Evolutionary conservation across 768 basidiomycete genomes (phyloP), one percentile per base, ranked within the genome.

Genomic region (Hericium coralloides): DNA sequence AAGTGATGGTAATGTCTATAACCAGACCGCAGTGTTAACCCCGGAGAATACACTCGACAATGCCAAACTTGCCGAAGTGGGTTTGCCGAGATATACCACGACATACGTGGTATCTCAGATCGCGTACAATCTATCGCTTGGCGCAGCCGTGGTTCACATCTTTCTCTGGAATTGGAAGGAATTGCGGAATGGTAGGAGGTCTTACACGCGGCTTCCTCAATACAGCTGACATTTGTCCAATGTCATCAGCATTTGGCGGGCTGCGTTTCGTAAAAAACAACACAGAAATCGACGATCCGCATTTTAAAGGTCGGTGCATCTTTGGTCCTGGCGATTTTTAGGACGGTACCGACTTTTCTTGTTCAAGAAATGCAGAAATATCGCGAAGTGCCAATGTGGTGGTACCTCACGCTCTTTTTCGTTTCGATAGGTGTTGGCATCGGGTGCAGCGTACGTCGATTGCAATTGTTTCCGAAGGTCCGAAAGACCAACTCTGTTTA

Each of bases 81-180:
- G 69, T n/a, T 65, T 69, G 18, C 70, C 67, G 47, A 60, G 67
- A 17, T 70, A 60, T 63, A 77, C 79, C 3, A 74, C 79, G 7
- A 79, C 78, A 2, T 80, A 78, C 59, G 73, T 73, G 0, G 64
- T 80, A 38, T 74, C 74, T 5, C 76, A 79, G 58, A 65, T 80
- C 56, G 76, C 72, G 59, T 79, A 78, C 63, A 80, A 81, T 63
- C 63, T 79, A 20, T 74, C 73, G 8, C 68, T 79, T n/a, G 78
- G 79, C 6, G 72, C 77, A 8, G 76, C 78, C 2, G 71, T 80
- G 38, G 77, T 76, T 3, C 78, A 76, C 57, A 68, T 82, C 10
- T 60, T 77, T 17, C 59, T 82, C 22, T 81, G 78, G 79, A 71
- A 81, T 60, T 80, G 77, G 78, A 67, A 68, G 6, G 79, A 82